A percentile compares a stretch with the other conserved stretches of the same genome.
Evolutionary conservation across 495 filamentous ascomycete genomes (phyloP).

Genomic region (Apodospora peruviana): DNA sequence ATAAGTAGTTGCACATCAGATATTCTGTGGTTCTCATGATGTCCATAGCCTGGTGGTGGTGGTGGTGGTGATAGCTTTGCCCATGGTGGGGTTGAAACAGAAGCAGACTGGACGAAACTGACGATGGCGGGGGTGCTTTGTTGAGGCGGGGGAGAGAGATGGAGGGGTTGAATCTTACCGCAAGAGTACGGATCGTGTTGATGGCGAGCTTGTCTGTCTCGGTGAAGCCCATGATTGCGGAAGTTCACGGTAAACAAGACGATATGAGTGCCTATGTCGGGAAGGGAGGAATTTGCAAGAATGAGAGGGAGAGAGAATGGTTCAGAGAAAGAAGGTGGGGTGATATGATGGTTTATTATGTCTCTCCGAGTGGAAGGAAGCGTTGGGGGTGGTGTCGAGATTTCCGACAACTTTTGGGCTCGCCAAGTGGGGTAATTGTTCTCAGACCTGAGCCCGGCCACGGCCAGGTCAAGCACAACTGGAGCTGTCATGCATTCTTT

Average conservation of each 20-base stretch:
- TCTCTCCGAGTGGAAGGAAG: constrained; percentile 4
- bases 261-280: constrained; percentile 12
- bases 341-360: constrained; percentile 20
- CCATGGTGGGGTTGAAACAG: constrained; percentile 11
- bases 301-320: constrained; percentile 21
- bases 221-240: constrained; percentile 78
- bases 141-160: constrained; percentile 12
- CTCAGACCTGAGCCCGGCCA: too few species aligned
- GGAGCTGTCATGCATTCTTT: constrained; percentile 13
- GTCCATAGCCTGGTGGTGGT: not conserved
- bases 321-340: constrained; percentile 22
- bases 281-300: constrained; percentile 20
- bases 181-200: constrained; percentile 95
- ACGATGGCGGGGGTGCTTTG: constrained; percentile 41
- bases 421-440: too few species aligned
- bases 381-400: constrained; percentile 15
- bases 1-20: constrained; percentile 23
- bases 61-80: not conserved
- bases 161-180: constrained; percentile 57
- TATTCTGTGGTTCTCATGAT: not conserved
- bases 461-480: too few species aligned
- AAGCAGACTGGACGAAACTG: constrained; percentile 37
- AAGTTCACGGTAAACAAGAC: constrained; percentile 18
- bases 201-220: constrained; percentile 84
- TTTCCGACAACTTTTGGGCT: constrained; percentile 16